Base-by-base conservation (phyloP, 2,329 filamentous ascomycete species). In the Coniella vitis region DNA sequence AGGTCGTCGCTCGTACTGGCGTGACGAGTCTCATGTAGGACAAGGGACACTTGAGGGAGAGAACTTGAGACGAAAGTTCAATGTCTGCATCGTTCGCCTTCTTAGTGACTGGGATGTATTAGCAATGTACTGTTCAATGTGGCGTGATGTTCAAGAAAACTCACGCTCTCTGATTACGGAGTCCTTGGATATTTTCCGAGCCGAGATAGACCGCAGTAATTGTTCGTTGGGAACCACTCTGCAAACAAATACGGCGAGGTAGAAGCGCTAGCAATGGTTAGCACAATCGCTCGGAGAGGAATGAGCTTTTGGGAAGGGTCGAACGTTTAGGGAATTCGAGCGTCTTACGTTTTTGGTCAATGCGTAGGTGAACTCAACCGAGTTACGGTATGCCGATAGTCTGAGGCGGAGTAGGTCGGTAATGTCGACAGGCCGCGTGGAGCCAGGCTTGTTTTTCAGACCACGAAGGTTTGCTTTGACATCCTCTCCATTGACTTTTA, bases 391-490 rank as follows among this genome's bases (percentile, higher is more conserved):
- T 38, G 75, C 75, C 16, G 74, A 61, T 10, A 82, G 78, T 55
- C 79, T 83, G 25, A 87, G 78, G 16, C 84, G 81, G 39, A 97
- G 72, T 52, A 81, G 76, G 55, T 78, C 73, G 7, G 93, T 98
- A 54, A 98, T 86, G 67, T 98, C 93, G 40, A 88, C 90, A 7
- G 93, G 93, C 60, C 89, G 83, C 36, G 93, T 98, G 38, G 93
- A 94, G 19, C 93, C 93, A 7, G 91, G 88, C 65, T 93, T 95
- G 65, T 95, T 96, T 69, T 98, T 98, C 54, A 98, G 69, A 4
- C 93, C 93, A 57, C 93, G 86, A 57, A 95, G 76, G 63, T 97
- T 98, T n/a, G 86, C 85, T 65, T 91, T 93, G 57, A 96, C 78
- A 49, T 96, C 89, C 31, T 86, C 86, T 9, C 82, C 78, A 58